These are phyloP conservation scores for Sabuloglossum arenarium DNA, from an alignment of 495 filamentous ascomycete genomes.

Conservation along the genomic window DNA sequence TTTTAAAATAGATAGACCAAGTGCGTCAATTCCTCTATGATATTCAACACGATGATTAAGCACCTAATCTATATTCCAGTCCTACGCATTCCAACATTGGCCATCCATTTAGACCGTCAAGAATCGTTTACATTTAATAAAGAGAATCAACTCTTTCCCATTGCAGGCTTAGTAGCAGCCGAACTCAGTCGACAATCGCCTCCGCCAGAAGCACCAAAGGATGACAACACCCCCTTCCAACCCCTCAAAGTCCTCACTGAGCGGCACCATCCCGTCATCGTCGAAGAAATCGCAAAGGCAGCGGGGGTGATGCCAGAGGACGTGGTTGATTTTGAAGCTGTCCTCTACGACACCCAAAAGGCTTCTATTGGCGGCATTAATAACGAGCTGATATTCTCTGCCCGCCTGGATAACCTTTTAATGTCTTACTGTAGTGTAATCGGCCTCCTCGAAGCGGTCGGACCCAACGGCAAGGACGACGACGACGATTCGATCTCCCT, in stretches of 20 bases:
- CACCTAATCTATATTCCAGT: slow-evolving; percentile 21
- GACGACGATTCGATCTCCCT: slow-evolving; percentile 70
- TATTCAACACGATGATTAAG: neutral
- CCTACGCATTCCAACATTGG: slow-evolving; percentile 74
- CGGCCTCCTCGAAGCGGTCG: slow-evolving; percentile 64
- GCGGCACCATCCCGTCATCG: slow-evolving; percentile 72
- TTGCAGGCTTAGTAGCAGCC: slow-evolving; percentile 66
- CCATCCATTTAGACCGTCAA: slow-evolving; percentile 78
- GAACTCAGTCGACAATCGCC: slow-evolving; percentile 53
- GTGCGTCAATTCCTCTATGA: slow-evolving; percentile 16
- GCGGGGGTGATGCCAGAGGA: slow-evolving; percentile 44
- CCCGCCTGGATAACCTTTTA: slow-evolving; percentile 80
- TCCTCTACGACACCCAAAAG: slow-evolving; percentile 89
- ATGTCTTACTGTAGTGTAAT: slow-evolving; percentile 81
- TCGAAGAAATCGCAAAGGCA: slow-evolving; percentile 70
- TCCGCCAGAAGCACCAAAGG: slow-evolving; percentile 13
- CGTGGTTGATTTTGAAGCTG: slow-evolving; percentile 83
- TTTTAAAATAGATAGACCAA: slow-evolving; percentile 76
- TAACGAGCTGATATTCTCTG: slow-evolving; percentile 85
- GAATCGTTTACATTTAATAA: slow-evolving; percentile 84
- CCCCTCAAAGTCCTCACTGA: slow-evolving; percentile 30
- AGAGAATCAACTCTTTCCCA: slow-evolving; percentile 86
- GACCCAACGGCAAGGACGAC: slow-evolving; percentile 33
- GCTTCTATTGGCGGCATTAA: slow-evolving; percentile 73
- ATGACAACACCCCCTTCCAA: neutral